Conservation (phyloP, 257 asterid species). For the Misopates orontium region DNA sequence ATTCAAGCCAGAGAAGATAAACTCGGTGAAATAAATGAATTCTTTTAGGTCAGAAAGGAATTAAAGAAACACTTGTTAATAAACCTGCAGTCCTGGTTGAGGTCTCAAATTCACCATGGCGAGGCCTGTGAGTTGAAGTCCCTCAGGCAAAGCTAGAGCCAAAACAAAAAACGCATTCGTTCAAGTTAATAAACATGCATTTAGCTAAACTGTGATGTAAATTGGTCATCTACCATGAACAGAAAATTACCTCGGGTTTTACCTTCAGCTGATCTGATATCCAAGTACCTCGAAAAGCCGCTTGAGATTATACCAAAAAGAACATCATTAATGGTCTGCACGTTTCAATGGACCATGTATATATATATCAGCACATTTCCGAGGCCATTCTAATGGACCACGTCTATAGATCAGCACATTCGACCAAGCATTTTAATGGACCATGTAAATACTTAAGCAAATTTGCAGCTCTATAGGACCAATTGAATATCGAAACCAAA, state of each 20-base stretch:
- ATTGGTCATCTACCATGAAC: background rate
- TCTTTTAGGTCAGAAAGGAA: too few species aligned
- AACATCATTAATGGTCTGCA: slow-evolving; percentile 89
- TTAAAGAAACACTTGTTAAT: background rate
- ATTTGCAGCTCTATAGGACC: too few species aligned
- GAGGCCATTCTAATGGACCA: too few species aligned
- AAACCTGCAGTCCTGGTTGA: slow-evolving; percentile 69
- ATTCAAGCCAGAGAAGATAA: background rate
- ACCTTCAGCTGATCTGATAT: slow-evolving; percentile 58
- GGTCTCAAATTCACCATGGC: slow-evolving; percentile 80
- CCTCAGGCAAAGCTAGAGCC: slow-evolving; percentile 49
- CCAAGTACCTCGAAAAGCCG: slow-evolving; percentile 71
- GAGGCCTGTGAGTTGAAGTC: slow-evolving; percentile 62
- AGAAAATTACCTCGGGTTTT: slow-evolving; percentile 1
- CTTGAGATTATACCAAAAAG: slow-evolving; percentile 66
- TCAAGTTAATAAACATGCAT: background rate
- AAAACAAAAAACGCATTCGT: background rate
- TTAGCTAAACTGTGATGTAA: background rate
- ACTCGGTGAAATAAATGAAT: background rate
- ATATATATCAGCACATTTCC: background rate
- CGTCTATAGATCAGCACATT: too few species aligned
- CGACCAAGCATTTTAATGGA: too few species aligned
- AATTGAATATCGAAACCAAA: too few species aligned
- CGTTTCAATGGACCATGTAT: background rate
- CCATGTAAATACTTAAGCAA: too few species aligned